phyloP scores from a whole-genome alignment of 352 stramenopile species.

The Pythium aquatile region DNA sequence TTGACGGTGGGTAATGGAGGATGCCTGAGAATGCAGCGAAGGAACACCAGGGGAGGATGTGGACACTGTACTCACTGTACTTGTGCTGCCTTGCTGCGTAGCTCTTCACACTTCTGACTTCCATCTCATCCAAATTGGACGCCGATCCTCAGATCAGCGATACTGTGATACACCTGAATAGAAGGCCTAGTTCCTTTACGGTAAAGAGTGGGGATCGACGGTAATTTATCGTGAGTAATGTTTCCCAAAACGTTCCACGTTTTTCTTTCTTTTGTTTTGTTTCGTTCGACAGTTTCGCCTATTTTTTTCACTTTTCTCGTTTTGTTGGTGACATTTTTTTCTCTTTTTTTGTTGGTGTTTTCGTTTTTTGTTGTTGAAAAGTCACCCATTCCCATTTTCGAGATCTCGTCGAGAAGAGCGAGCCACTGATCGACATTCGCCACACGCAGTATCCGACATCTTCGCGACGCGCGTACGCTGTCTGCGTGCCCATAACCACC shows the following conservation, averaged over 20 bases:
- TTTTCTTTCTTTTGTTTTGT: slow-evolving; percentile 1
- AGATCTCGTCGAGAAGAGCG: slow-evolving; percentile 3
- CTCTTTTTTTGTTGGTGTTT: background rate
- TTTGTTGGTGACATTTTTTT: slow-evolving; percentile 7
- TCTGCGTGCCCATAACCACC: background rate
- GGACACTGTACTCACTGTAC: background rate
- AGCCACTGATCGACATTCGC: background rate
- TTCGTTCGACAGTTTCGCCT: background rate
- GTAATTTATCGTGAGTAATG: slow-evolving; percentile 2
- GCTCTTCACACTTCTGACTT: slow-evolving; percentile 4
- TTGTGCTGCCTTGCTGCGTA: background rate
- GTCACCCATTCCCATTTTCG: slow-evolving; percentile 5
- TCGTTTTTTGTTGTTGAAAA: slow-evolving; percentile 8
- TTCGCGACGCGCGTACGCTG: background rate
- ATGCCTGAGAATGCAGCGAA: background rate
- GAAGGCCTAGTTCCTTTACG: slow-evolving; percentile 6
- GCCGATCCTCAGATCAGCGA: slow-evolving; percentile 1
- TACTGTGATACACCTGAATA: slow-evolving; percentile 15
- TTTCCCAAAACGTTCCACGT: background rate
- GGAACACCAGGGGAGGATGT: background rate
- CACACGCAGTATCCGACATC: background rate
- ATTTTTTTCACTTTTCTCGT: slow-evolving; percentile 6
- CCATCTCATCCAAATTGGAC: slow-evolving; percentile 6
- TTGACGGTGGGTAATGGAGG: background rate
- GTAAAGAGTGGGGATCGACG: slow-evolving; percentile 1